phyloP scores from a whole-genome alignment of 495 filamentous ascomycete genomes.

The Glonium stellatum region DNA sequence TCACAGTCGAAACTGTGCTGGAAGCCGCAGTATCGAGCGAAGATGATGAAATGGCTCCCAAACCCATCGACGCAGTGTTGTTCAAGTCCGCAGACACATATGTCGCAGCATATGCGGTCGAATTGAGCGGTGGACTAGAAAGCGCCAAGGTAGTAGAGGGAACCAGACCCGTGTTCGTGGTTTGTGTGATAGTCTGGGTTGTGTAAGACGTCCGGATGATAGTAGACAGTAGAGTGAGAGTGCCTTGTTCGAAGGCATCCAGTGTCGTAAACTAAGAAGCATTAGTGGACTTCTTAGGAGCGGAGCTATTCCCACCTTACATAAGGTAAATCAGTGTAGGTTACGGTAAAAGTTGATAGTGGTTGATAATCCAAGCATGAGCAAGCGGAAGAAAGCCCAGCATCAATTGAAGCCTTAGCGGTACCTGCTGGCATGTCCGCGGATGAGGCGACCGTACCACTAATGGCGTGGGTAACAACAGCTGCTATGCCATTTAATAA shows the following conservation, averaged over 20 bases:
- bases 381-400: slow-evolving; percentile 5
- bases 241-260: not conserved
- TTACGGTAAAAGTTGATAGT: slow-evolving; percentile 3
- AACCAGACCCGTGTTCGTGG: not conserved
- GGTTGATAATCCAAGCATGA: slow-evolving; percentile 7
- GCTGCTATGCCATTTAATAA: not conserved
- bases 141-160: not conserved
- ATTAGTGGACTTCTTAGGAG: not conserved
- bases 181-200: not conserved
- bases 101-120: too few relatives aligned
- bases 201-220: not conserved
- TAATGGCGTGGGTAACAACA: not conserved
- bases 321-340: not conserved
- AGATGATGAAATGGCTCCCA: too few relatives aligned
- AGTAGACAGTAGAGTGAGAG: not conserved
- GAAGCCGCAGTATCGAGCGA: not conserved
- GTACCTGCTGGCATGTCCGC: not conserved
- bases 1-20: not conserved
- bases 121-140: not conserved
- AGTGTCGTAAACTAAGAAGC: not conserved
- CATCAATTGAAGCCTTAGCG: not conserved
- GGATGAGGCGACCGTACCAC: not conserved
- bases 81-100: too few relatives aligned
- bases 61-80: too few relatives aligned
- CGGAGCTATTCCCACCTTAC: not conserved